Percentiles rank a stretch among this genome's conserved stretches.
These are phyloP conservation scores for Bromus sterilis DNA, from an alignment of 176 grass and related monocot species.

Conservation along the genomic window DNA sequence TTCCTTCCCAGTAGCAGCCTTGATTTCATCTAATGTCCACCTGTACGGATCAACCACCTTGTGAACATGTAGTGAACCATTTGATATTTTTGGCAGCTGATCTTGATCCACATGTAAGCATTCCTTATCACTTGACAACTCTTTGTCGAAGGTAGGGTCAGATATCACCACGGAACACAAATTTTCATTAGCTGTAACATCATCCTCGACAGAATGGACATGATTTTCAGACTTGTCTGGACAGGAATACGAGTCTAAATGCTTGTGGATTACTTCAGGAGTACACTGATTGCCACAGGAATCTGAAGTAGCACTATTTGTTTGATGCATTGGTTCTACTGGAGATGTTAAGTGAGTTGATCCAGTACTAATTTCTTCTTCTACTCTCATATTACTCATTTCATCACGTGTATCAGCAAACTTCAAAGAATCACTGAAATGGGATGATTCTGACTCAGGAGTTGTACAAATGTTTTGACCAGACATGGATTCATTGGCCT, in stretches of 20 bases:
- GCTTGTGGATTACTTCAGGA: conserved; percentile 16
- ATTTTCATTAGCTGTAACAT: conserved; percentile 16
- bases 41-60: conserved; percentile 49
- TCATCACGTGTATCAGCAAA: conserved; percentile 13
- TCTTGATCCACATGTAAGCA: conserved; percentile 15
- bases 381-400: conserved; percentile 26
- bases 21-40: conserved; percentile 77
- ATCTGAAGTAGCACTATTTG: conserved; percentile 22
- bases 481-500: conserved; percentile 3
- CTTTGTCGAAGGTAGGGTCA: conserved; percentile 62
- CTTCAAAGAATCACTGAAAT: conserved; percentile 26
- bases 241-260: conserved; percentile 4
- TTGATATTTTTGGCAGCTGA: conserved; percentile 8
- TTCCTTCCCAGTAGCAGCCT: conserved; percentile 69
- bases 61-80: conserved; percentile 10
- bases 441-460: conserved; percentile 11
- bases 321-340: background rate
- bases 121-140: conserved; percentile 43
- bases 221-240: conserved; percentile 8
- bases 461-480: background rate
- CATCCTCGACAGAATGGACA: conserved; percentile 11
- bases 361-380: conserved; percentile 14
- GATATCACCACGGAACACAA: conserved; percentile 32
- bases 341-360: background rate
- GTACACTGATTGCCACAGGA: conserved; percentile 11